Conservation (phyloP, 1,139 yeast genomes). For the Saccharomyces hybrid region DNA sequence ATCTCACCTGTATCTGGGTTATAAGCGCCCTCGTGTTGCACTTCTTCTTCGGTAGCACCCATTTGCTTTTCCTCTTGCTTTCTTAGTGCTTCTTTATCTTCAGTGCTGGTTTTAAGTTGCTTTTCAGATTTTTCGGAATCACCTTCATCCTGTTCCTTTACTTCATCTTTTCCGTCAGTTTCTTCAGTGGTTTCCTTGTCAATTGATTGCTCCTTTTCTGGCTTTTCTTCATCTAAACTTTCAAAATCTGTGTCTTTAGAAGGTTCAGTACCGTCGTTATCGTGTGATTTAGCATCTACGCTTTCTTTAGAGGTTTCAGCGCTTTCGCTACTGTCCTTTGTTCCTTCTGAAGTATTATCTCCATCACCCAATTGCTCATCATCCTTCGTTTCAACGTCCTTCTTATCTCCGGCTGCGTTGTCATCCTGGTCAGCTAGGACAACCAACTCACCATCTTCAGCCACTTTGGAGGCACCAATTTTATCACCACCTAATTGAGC, state of each 20-base stretch:
- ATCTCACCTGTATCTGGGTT: constrained; percentile 98
- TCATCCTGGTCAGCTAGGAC: background rate
- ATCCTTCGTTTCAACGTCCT: background rate
- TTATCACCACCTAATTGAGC: background rate
- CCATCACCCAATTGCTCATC: background rate
- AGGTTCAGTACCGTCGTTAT: background rate
- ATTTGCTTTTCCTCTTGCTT: constrained; percentile 2
- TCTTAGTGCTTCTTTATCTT: background rate
- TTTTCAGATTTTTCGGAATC: constrained; percentile 6
- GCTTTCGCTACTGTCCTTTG: background rate
- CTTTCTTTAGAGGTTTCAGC: background rate
- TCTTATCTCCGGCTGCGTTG: background rate
- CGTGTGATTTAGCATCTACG: background rate
- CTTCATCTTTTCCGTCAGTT: background rate
- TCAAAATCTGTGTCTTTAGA: background rate
- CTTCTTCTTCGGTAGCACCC: constrained; percentile 20
- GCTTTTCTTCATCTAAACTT: background rate
- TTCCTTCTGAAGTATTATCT: background rate
- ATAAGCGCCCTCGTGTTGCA: constrained; percentile 58
- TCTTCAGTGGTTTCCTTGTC: background rate
- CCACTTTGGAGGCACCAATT: background rate
- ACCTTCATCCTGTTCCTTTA: background rate
- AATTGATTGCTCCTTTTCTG: background rate
- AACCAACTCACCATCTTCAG: background rate
- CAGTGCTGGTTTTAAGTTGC: constrained; percentile 6